These are phyloP conservation scores for Petasospora fabianii DNA, from an alignment of 1,139 yeast species.

Conservation along the genomic window DNA sequence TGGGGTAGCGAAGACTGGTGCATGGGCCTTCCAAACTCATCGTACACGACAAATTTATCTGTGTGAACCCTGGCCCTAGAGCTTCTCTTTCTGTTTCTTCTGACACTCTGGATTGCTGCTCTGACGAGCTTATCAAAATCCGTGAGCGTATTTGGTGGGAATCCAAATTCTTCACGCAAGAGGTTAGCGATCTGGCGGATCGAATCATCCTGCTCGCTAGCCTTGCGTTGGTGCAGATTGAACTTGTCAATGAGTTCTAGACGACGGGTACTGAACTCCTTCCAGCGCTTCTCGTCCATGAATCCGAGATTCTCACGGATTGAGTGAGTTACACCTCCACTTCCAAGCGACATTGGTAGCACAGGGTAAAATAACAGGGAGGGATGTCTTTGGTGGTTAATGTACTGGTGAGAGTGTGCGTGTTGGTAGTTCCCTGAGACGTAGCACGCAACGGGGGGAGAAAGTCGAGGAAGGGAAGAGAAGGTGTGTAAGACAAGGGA, in stretches of 20 bases:
- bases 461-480: background rate
- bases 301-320: conserved; percentile 74
- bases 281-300: conserved; percentile 81
- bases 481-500: background rate
- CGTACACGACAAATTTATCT: conserved; percentile 13
- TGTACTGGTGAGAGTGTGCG: too few species aligned
- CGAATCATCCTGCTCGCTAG: conserved; percentile 86
- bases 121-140: conserved; percentile 90
- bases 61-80: conserved; percentile 22
- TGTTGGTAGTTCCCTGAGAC: too few species aligned
- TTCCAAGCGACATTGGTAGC: conserved; percentile 2
- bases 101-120: conserved; percentile 83
- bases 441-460: too few species aligned
- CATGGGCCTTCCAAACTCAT: conserved; percentile 9
- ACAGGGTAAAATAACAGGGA: too few species aligned
- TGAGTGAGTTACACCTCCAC: conserved; percentile 55
- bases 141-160: conserved; percentile 48
- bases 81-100: conserved; percentile 63
- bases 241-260: conserved; percentile 82
- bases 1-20: background rate
- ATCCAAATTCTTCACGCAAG: conserved; percentile 72
- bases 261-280: conserved; percentile 81
- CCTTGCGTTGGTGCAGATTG: conserved; percentile 73
- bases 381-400: too few species aligned
- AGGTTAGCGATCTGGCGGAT: conserved; percentile 74